Conservation (phyloP, 495 filamentous ascomycete genomes). For the Choiromyces venosus region DNA sequence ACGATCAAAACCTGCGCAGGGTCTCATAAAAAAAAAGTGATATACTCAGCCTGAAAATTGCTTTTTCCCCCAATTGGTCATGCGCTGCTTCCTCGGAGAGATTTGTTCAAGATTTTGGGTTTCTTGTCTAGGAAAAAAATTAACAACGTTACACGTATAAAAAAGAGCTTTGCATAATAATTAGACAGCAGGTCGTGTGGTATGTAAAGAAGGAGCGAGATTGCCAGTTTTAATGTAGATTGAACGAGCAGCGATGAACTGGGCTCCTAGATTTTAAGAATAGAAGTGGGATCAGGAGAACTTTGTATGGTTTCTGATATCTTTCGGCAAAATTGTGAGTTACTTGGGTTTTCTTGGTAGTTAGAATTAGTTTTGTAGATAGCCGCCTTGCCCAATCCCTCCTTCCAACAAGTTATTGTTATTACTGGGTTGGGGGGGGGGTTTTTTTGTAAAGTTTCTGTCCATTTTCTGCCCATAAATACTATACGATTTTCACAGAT, state of each 20-base stretch:
- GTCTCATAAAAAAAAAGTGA: no score
- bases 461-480: no score
- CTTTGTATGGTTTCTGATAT: background rate
- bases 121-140: background rate
- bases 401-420: background rate
- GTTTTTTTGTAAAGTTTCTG: background rate
- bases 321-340: background rate
- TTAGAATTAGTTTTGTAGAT: no score
- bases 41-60: no score
- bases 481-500: background rate
- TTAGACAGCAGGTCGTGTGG: background rate
- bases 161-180: background rate
- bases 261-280: background rate
- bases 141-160: no score
- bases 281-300: background rate
- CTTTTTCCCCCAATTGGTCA: no score
- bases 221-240: background rate
- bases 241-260: no score
- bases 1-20: no score
- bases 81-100: no score
- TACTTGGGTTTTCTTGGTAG: background rate
- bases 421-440: no score
- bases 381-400: no score
- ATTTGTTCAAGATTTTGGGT: background rate
- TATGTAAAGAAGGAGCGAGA: background rate